Percentiles rank a stretch among this genome's conserved stretches.
Conservation (phyloP, 805 yeast species). For the Barnettozyma sp. region DNA sequence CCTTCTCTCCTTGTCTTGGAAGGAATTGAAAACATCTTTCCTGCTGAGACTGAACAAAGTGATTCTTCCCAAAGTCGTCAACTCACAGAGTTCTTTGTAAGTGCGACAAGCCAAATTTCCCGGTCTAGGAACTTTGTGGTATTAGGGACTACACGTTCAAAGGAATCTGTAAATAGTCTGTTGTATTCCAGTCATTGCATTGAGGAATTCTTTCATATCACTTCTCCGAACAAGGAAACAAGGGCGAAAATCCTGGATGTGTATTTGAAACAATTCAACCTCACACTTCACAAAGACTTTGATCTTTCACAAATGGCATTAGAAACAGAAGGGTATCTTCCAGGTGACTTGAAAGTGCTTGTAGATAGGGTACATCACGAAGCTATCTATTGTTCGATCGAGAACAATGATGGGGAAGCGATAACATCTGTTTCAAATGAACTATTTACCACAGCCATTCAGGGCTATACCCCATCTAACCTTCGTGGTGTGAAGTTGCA, state of each 20-base stretch:
- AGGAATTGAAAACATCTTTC: conserved; percentile 65
- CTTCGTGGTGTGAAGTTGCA: conserved; percentile 82
- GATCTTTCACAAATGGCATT: conserved; percentile 45
- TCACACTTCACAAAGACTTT: conserved; percentile 34
- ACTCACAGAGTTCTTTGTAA: conserved; percentile 53
- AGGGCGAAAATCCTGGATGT: conserved; percentile 41
- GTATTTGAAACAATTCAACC: conserved; percentile 18
- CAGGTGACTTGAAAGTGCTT: conserved; percentile 69
- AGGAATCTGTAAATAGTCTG: conserved; percentile 53
- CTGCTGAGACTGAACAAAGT: conserved; percentile 50
- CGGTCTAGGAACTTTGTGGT: conserved; percentile 42
- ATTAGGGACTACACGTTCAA: conserved; percentile 56
- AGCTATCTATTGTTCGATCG: conserved; percentile 15
- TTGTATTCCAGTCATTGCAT: conserved; percentile 64
- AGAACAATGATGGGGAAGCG: conserved; percentile 4
- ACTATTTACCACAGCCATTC: conserved; percentile 50
- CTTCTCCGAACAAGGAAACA: conserved; percentile 61
- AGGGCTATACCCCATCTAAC: conserved; percentile 71
- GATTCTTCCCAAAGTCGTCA: conserved; percentile 60
- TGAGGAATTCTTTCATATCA: conserved; percentile 52
- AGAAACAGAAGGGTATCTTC: conserved; percentile 86
- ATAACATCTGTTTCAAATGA: conserved; percentile 24
- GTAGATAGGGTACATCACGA: conserved; percentile 65
- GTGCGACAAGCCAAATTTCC: conserved; percentile 35
- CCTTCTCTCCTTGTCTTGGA: conserved; percentile 75